Evolutionary conservation across 352 stramenopile genomes (phyloP), one percentile per base, ranked within the genome.

Genomic region (Phytophthora tubulina): DNA sequence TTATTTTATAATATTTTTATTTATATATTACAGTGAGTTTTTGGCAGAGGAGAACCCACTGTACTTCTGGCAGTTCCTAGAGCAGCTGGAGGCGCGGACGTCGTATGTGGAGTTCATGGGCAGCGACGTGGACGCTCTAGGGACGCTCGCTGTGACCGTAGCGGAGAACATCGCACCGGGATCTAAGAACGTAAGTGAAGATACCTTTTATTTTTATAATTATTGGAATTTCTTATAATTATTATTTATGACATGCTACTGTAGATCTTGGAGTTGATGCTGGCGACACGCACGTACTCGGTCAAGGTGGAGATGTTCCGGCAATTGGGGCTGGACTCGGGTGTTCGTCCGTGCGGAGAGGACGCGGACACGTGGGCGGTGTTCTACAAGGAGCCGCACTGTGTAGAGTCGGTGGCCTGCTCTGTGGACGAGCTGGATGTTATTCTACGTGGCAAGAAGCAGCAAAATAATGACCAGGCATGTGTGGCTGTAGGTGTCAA

Each of bases 281-380:
- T 96, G 17, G 76, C 85, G 9, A 96, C 88, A 15, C 86, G 89
- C 6, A 87, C 79, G 31, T 93, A 96, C 59, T 94, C 89, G 9
- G 81, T 89, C 9, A 91, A 93, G 57, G 80, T 96, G 14, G 89
- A 96, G 61, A 90, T 93, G 83, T 91, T 94, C 55, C 86, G 86
- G 4, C 89, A 96, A 62, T 67, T 96, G 31, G 89, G 73, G 2
- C 66, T 95, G 71, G 89, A 96, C 65, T 96, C 89, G 17, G 69
- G 77, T 7, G 71, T 82, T 39, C 87, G 87, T 31, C 64, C 76
- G 6, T 95, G 86, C 69, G 84, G 85, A 10, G 50, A 63, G 2
- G 63, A 87, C 8, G 80, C 75, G 0, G 76, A 89, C 0, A 80
- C 88, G 33, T 96, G 89, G 89, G 82, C 86, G 1, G 77, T 96